Evolutionary conservation across 352 stramenopile genomes (phyloP).

Genomic region (Phytophthora vignae): DNA sequence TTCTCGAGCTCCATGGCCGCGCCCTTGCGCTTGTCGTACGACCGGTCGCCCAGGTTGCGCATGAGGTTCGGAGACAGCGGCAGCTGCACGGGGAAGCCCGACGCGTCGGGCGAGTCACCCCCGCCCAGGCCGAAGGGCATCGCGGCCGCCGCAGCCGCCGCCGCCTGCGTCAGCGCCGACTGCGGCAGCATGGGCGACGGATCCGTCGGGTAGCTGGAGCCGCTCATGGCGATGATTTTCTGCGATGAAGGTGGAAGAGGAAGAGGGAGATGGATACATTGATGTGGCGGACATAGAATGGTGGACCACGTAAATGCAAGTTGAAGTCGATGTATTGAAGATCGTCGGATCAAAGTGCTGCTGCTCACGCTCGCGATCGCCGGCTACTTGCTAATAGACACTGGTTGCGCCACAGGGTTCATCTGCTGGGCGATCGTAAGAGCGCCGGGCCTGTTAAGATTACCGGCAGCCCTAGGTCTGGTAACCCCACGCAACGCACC

Average conservation of each 20-base stretch:
- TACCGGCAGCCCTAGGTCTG: too few relatives aligned
- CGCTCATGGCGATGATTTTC: constrained; percentile 31
- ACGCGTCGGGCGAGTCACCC: constrained; percentile 35
- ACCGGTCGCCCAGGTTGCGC: constrained; percentile 96
- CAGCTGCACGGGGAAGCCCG: constrained; percentile 60
- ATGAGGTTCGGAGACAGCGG: constrained; percentile 81
- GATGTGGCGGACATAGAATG: background rate
- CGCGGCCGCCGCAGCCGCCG: constrained; percentile 46
- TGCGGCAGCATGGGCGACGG: constrained; percentile 62
- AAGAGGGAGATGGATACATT: background rate
- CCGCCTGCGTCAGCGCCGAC: constrained; percentile 61
- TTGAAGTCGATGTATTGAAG: too few relatives aligned
- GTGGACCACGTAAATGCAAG: background rate
- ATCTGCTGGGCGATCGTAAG: too few relatives aligned
- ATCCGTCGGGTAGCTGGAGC: constrained; percentile 32
- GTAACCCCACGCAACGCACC: too few relatives aligned
- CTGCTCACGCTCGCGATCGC: too few relatives aligned
- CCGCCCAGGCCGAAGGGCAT: constrained; percentile 53
- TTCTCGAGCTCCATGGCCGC: constrained; percentile 99
- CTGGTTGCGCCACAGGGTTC: too few relatives aligned
- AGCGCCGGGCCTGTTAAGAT: too few relatives aligned
- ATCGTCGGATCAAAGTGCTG: too few relatives aligned
- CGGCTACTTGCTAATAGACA: too few relatives aligned
- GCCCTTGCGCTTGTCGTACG: constrained; percentile 99
- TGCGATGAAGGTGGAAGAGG: background rate